Percentiles rank a stretch among this genome's conserved stretches.
phyloP scores from a whole-genome alignment of 495 filamentous ascomycete genomes.

The Aspergillus bertholletiae region DNA sequence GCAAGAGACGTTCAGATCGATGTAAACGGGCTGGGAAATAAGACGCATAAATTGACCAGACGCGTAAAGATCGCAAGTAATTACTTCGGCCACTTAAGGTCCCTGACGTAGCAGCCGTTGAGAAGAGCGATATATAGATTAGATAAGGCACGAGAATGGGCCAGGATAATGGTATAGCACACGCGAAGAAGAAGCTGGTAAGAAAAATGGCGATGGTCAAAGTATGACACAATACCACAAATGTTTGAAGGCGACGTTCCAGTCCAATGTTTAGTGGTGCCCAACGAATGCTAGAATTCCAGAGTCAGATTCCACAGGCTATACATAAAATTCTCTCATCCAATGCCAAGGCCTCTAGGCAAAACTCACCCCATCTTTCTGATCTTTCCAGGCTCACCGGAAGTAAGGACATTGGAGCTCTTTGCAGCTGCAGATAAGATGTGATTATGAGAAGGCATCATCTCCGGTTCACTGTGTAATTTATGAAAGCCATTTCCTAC shows the following conservation, averaged over 20 bases:
- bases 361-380: background rate
- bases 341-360: background rate
- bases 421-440: background rate
- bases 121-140: constrained; percentile 74
- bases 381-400: background rate
- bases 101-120: constrained; percentile 70
- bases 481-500: background rate
- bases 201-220: constrained; percentile 72
- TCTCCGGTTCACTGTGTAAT: background rate
- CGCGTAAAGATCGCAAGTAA: constrained; percentile 64
- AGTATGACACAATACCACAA: constrained; percentile 81
- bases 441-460: background rate
- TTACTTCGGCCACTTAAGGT: constrained; percentile 68
- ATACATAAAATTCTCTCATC: background rate
- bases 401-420: background rate
- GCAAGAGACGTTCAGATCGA: constrained; percentile 68
- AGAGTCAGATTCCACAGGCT: constrained; percentile 2
- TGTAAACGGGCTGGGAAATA: constrained; percentile 92
- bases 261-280: constrained; percentile 86
- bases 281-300: constrained; percentile 61
- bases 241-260: constrained; percentile 80
- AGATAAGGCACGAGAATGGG: constrained; percentile 89
- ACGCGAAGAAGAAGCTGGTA: constrained; percentile 85
- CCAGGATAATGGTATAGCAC: constrained; percentile 87
- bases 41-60: constrained; percentile 86